Base-by-base conservation (phyloP, 1,284 basidiomycete species). In the Jaminaea rosea region DNA sequence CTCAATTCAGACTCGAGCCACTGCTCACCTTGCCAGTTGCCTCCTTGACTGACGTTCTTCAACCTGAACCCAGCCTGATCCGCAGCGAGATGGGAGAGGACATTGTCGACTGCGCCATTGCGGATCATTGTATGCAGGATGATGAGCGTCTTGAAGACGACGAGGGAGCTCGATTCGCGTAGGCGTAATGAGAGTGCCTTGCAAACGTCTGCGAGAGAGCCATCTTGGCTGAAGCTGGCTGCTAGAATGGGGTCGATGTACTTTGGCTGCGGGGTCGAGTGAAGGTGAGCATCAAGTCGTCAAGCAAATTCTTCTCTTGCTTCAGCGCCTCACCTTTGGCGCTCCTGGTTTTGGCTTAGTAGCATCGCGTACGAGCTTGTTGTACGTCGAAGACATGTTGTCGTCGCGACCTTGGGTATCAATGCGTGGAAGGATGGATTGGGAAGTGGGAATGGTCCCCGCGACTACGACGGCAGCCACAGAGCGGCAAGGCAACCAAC, bases 131-230 rank as follows among this genome's bases (percentile, higher is more conserved):
- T 90, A 74, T 99, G 93, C 19, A 97, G 78, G 5, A 94, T 88
- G 67, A 98, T 84, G 63, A 98, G 79, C 0, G 91, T 88, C 72
- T 98, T 98, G 83, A 97, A 94, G 15, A 90, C 91, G 62, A 94
- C 24, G 39, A 42, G 19, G 39, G 39, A 42, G 13, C 24, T 42
- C 21, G 89, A 84, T 67, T 99, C 93, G 28, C 86, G 80, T 56
- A 99, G 81, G 31, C 89, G 82, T 17, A 84, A 82, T 1, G 85
- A 79, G 29, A 98, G 80, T 1, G 91, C 85, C 65, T 85, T 85
- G 77, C 87, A 87, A 56, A 98, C 88, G 75, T 97, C 92, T 67
- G 87, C 83, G 9, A 97, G 81, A 37, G 88, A 83, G 27, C 89
- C 88, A 72, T 94, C 91, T 55, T 92, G 87, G 21, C 84, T 84